phyloP scores from a whole-genome alignment of 1,139 yeast genomes.

The Arxiozyma slooffiae region DNA sequence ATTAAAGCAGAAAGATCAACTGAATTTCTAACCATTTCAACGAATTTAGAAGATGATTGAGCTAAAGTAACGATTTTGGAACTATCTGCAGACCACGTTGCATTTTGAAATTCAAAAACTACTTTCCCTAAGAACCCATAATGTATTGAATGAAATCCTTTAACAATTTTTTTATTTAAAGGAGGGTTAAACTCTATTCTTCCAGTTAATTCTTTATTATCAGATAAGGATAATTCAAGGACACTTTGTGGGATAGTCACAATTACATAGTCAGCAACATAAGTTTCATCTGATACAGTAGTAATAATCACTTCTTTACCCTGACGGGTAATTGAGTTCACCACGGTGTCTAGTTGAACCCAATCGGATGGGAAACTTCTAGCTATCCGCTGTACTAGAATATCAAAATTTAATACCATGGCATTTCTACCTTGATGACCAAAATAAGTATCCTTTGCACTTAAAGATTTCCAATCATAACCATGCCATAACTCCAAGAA shows the following conservation, averaged over 20 bases:
- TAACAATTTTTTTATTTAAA: conserved; percentile 40
- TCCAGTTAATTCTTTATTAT: conserved; percentile 24
- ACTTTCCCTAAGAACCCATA: conserved; percentile 74
- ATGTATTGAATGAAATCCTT: conserved; percentile 43
- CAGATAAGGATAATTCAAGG: conserved; percentile 33
- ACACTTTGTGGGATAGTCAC: conserved; percentile 73
- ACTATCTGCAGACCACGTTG: conserved; percentile 52
- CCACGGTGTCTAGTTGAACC: conserved; percentile 40
- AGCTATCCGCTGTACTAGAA: conserved; percentile 39
- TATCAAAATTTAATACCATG: conserved; percentile 47
- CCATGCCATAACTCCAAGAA: conserved; percentile 74
- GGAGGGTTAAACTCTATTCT: conserved; percentile 50
- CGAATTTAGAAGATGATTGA: conserved; percentile 11
- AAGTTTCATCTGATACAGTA: conserved; percentile 27
- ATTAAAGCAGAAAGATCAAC: conserved; percentile 10
- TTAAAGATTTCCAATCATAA: conserved; percentile 50
- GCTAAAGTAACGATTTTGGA: conserved; percentile 20
- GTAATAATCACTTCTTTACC: conserved; percentile 23
- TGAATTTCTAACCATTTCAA: conserved; percentile 13
- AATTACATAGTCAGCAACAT: conserved; percentile 43
- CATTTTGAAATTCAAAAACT: conserved; percentile 54
- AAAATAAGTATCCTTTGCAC: conserved; percentile 56
- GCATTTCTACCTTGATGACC: conserved; percentile 72
- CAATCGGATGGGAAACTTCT: conserved; percentile 34
- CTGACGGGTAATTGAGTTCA: conserved; percentile 34